Conservation (phyloP, 2,329 filamentous ascomycete genomes). For the Microcyclospora pomicola region DNA sequence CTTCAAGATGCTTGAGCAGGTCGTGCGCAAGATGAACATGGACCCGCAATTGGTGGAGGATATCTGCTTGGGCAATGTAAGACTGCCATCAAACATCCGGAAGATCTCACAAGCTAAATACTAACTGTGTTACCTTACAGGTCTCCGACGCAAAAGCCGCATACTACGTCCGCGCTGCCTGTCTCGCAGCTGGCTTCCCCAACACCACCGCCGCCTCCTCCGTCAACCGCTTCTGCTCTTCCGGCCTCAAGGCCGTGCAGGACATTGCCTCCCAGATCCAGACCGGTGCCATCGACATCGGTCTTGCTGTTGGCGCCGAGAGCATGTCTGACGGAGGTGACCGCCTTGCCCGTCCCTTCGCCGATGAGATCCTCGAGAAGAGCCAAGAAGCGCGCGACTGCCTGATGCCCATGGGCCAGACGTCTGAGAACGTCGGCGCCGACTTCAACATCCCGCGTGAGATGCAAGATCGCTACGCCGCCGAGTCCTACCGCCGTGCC, state of each 20-base stretch:
- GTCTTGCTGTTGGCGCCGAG: conserved; percentile 79
- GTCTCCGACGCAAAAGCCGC: conserved; percentile 74
- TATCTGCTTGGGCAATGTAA: conserved; percentile 79
- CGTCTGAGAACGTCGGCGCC: conserved; percentile 83
- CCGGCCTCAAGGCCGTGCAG: conserved; percentile 85
- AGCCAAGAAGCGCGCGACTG: conserved; percentile 73
- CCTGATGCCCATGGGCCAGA: conserved; percentile 95
- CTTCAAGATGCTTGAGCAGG: conserved; percentile 62
- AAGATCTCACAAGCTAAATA: background rate
- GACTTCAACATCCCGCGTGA: conserved; percentile 79
- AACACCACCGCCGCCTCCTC: conserved; percentile 72
- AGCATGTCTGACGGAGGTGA: conserved; percentile 69
- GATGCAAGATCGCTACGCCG: conserved; percentile 70
- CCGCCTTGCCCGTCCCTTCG: conserved; percentile 56
- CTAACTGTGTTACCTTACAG: conserved; percentile 29
- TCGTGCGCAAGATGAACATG: conserved; percentile 22
- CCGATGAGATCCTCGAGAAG: conserved; percentile 54
- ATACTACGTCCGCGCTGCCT: conserved; percentile 80
- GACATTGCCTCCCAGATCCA: conserved; percentile 84
- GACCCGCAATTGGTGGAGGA: conserved; percentile 39
- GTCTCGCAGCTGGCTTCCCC: conserved; percentile 83
- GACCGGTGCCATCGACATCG: conserved; percentile 68
- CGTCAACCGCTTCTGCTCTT: conserved; percentile 94
- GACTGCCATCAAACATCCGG: background rate
- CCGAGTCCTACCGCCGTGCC: conserved; percentile 74